Evolutionary conservation across 768 basidiomycete genomes (phyloP), one percentile per base, ranked within the genome.

Genomic region (Clavulina sp.): DNA sequence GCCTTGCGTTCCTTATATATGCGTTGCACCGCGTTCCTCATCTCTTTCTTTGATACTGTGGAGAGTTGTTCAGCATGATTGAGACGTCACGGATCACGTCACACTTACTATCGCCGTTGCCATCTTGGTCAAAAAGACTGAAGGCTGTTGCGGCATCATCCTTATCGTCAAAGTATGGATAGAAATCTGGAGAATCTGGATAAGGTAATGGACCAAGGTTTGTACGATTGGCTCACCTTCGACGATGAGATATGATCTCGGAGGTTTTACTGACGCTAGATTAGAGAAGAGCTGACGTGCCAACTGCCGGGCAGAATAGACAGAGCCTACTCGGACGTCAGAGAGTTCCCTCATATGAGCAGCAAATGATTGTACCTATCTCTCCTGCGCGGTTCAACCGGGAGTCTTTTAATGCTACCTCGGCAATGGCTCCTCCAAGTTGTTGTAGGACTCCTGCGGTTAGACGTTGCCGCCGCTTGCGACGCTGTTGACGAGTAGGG

Each of bases 1-100:
- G 81, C 70, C 60, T 82, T 85, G 18, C 84, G 73, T 61, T 87
- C 84, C 46, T 73, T 70, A 59, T 87, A 87, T 41, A 86, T 84
- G 33, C 82, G 68, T 56, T 82, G 80, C 4, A 87, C 84, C 1
- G 80, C 81, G 59, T 83, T 81, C 31, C 84, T 73, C 82, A 86
- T 87, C 63, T 87, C 84, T 19, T 67, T 69, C 61, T 78, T 84
- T 2, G 70, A 72, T 44, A 86, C 19, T 13, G 23, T 18, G 48
- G 18, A 34, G 48, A 49, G 48, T 13, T 7, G 23, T 18, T 21
- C 19, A 3, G 9, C 13, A 21, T 38, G 23, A 16, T 19, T 7
- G 33, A 51, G 44, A 26, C 24, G 16, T 13, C 21, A 18, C 6
- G 16, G n/a, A 2, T 7, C 16, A 19, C 32, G 30, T 23, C 13